Percentiles rank a stretch among this genome's conserved stretches.
phyloP scores from a whole-genome alignment of 148 eudicot genomes.

The Bassia scoparia region DNA sequence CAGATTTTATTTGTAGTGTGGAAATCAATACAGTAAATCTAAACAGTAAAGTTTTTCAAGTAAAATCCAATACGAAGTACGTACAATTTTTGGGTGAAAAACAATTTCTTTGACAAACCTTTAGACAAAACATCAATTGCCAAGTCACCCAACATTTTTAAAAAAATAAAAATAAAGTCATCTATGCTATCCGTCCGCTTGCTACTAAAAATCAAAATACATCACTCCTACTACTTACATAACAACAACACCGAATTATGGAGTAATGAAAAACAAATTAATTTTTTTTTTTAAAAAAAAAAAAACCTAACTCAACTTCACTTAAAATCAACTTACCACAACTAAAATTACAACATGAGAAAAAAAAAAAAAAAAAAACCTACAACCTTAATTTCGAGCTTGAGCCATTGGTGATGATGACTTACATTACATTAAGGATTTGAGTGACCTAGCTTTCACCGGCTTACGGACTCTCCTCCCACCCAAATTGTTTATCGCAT shows the following conservation, averaged over 20 bases:
- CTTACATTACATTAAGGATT: slow-evolving; percentile 42
- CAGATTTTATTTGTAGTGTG: no score
- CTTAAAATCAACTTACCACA: not conserved
- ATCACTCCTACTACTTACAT: not conserved
- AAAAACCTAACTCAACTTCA: no score
- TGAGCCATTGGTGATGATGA: no score
- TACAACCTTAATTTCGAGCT: not conserved
- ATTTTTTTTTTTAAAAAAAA: no score
- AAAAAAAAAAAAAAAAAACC: not conserved
- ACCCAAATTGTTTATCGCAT: not conserved
- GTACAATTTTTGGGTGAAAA: no score
- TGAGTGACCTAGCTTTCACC: slow-evolving; percentile 59
- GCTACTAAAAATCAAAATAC: not conserved
- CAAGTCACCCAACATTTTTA: not conserved
- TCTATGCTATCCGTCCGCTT: not conserved
- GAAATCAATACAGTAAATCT: no score
- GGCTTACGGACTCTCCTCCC: slow-evolving; percentile 43
- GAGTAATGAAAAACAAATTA: no score
- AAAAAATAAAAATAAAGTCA: not conserved
- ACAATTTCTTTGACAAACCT: no score
- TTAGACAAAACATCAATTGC: not conserved
- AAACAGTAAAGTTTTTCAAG: no score
- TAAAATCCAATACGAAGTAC: no score
- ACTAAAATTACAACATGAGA: not conserved
- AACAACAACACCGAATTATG: no score